A percentile compares a stretch with the other conserved stretches of the same genome.
phyloP scores from a whole-genome alignment of 345 rosid genomes.

The Rubroshorea leprosula region DNA sequence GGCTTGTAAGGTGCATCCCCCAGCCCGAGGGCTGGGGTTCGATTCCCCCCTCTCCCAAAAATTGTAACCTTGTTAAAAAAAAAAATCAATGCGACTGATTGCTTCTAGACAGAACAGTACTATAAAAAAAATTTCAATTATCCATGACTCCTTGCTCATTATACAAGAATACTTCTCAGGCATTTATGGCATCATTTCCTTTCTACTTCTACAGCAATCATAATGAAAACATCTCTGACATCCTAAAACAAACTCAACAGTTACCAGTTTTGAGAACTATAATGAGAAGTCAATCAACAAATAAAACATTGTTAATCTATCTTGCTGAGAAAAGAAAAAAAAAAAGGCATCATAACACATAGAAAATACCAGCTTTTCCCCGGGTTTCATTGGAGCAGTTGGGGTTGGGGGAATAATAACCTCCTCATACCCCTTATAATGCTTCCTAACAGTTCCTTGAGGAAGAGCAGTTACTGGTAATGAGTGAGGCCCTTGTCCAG shows the following conservation, averaged over 20 bases:
- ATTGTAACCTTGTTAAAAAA: no score
- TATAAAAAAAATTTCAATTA: neutral
- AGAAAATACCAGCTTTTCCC: conserved; percentile 82
- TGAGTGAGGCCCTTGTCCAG: conserved; percentile 51
- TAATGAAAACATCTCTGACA: neutral
- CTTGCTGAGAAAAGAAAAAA: conserved; percentile 1
- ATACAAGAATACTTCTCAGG: conserved; percentile 3
- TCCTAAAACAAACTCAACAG: neutral
- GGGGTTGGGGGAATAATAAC: conserved; percentile 87
- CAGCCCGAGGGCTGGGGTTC: no score
- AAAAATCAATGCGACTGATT: neutral
- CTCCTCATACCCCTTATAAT: conserved; percentile 87
- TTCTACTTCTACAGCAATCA: neutral
- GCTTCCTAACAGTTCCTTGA: conserved; percentile 83
- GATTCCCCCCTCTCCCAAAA: no score
- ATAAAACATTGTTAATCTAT: neutral
- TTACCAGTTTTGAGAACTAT: neutral
- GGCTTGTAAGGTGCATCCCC: no score
- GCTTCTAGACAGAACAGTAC: conserved; percentile 3
- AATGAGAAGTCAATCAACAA: neutral
- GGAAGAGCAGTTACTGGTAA: conserved; percentile 74
- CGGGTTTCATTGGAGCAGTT: conserved; percentile 84
- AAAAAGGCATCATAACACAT: conserved; percentile 1
- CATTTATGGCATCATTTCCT: neutral
- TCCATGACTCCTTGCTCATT: no score